Base-by-base conservation (phyloP, 352 stramenopile genomes). In the Halophytophthora polymorphica region DNA sequence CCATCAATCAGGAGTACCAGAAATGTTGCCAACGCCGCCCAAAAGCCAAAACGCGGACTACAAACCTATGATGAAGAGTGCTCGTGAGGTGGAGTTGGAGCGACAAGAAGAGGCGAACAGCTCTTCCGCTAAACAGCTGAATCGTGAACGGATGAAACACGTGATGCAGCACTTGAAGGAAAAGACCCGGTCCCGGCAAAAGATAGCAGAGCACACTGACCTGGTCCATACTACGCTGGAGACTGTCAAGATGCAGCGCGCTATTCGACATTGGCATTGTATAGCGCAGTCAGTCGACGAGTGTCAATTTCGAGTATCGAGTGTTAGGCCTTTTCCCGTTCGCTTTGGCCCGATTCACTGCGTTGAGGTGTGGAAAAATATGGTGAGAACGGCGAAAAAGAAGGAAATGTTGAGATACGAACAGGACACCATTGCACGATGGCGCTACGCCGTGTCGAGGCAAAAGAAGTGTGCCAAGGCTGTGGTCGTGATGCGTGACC, bases 321-420 rank as follows among this genome's bases (percentile, higher is more conserved):
- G 56, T 2, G 51, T 70, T 55, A 22, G 69, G 12, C 37, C 55
- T 19, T 49, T 64, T 13, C 72, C 85, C 66, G 60, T 53, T 12
- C 62, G 77, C 14, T 31, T 83, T 17, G 28, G 28, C 2, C 71
- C 69, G 23, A 39, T 71, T 0, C 69, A 57, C 8, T 86, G 73
- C 19, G 73, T 87, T n/a, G 66, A 71, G 40, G 76, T 69, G 17
- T 89, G 78, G 78, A 79, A 70, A 31, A 31, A 31, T 10, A 8
- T 8, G 25, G 25, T 31, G 25, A 31, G 4, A 31, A 31, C 4
- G 8, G 25, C 25, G 8, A 31, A 74, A 31, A 28, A 45, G 0
- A 73, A 78, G 43, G 11, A 17, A 10, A 38, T 68, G 5, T 34
- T 69, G 12, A 52, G 59, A 3, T 51, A 62, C 3, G 25, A 74